A percentile compares a stretch with the other conserved stretches of the same genome.
Conservation (phyloP, 805 yeast genomes). For the Metschnikowia cubensis region DNA sequence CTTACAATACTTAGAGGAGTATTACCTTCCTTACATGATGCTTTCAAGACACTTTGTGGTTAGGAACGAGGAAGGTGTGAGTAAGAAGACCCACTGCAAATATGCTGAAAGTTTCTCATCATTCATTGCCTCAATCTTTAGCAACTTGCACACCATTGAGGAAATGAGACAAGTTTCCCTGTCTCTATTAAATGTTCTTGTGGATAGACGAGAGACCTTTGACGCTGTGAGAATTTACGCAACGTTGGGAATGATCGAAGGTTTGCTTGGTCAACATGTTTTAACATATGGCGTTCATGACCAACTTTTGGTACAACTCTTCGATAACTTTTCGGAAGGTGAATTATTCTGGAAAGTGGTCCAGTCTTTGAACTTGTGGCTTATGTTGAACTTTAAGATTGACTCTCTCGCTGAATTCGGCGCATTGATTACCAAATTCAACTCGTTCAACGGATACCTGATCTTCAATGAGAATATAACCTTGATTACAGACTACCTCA, state of each 20-base stretch:
- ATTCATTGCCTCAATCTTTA: conserved; percentile 42
- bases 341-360: conserved; percentile 46
- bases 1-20: conserved; percentile 42
- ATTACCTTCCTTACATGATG: conserved; percentile 57
- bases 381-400: conserved; percentile 35
- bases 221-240: conserved; percentile 70
- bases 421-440: conserved; percentile 32
- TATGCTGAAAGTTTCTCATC: conserved; percentile 51
- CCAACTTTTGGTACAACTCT: conserved; percentile 22
- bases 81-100: conserved; percentile 41
- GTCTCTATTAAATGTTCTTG: conserved; percentile 43
- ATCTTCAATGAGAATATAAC: conserved; percentile 16
- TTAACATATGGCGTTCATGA: conserved; percentile 27
- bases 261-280: conserved; percentile 34
- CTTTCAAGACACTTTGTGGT: conserved; percentile 58
- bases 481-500: conserved; percentile 21
- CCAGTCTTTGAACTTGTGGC: conserved; percentile 49
- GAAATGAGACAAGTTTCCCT: conserved; percentile 24
- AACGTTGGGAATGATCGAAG: conserved; percentile 53
- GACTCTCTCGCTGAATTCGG: conserved; percentile 25
- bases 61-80: conserved; percentile 21
- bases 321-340: conserved; percentile 45
- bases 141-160: conserved; percentile 21
- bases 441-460: conserved; percentile 35
- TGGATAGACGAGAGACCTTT: conserved; percentile 47